Conservation (phyloP, 163 green algal species). For the Prototheca wickerhamii region DNA sequence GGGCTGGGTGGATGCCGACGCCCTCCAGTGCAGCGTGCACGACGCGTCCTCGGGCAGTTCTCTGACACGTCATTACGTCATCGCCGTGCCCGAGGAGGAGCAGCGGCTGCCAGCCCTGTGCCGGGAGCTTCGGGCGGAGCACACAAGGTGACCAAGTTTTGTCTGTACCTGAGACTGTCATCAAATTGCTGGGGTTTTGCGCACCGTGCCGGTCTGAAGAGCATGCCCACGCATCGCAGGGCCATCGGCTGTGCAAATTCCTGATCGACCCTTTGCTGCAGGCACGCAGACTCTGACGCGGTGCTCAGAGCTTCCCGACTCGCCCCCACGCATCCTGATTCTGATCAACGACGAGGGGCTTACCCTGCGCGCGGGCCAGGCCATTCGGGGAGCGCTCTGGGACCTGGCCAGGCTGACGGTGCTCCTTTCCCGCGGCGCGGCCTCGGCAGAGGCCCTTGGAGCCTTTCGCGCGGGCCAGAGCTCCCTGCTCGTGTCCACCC, state of each 20-base stretch:
- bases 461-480: slow-evolving; percentile 44
- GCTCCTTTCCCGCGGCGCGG: slow-evolving; percentile 59
- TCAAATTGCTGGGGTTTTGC: background rate
- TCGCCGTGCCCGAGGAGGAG: background rate
- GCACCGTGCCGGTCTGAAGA: background rate
- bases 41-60: too few species aligned
- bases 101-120: background rate
- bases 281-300: too few species aligned
- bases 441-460: slow-evolving; percentile 46
- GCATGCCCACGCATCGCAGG: too few species aligned
- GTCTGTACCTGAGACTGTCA: background rate
- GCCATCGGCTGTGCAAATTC: too few species aligned
- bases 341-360: slow-evolving; percentile 43
- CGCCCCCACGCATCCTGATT: slow-evolving; percentile 49
- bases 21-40: too few species aligned
- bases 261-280: too few species aligned
- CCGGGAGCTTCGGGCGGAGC: background rate
- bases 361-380: slow-evolving; percentile 35
- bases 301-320: too few species aligned
- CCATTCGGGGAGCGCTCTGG: slow-evolving; percentile 65
- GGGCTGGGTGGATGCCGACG: too few species aligned
- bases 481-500: slow-evolving; percentile 58
- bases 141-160: background rate
- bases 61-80: background rate
- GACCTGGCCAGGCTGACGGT: slow-evolving; percentile 60